Evolutionary conservation across 1,139 yeast genomes (phyloP).

Genomic region (Pneumocystis murina): DNA sequence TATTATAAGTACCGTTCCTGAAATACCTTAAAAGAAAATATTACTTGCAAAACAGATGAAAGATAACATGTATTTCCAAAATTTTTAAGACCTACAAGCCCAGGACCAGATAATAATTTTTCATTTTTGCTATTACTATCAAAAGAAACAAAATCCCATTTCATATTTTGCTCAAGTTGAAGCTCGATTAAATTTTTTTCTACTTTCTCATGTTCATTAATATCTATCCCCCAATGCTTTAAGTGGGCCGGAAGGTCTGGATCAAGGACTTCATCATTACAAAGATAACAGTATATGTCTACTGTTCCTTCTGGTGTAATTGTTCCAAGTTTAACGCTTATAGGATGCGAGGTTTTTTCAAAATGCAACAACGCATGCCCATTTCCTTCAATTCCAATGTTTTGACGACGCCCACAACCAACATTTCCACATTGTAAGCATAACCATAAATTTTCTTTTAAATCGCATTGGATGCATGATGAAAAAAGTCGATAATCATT

Average conservation of each 20-base stretch:
- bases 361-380: slow-evolving; percentile 76
- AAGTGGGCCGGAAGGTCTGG: slow-evolving; percentile 41
- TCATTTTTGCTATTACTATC: slow-evolving; percentile 55
- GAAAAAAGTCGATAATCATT: slow-evolving; percentile 22
- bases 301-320: slow-evolving; percentile 49
- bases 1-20: slow-evolving; percentile 19
- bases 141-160: slow-evolving; percentile 81
- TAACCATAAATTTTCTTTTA: slow-evolving; percentile 73
- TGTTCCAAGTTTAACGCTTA: slow-evolving; percentile 84
- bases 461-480: slow-evolving; percentile 51
- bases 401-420: slow-evolving; percentile 90
- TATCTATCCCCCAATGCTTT: slow-evolving; percentile 52
- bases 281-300: slow-evolving; percentile 76
- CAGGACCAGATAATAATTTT: slow-evolving; percentile 50
- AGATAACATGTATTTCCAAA: slow-evolving; percentile 88
- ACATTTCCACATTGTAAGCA: slow-evolving; percentile 77
- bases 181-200: slow-evolving; percentile 73
- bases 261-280: slow-evolving; percentile 79
- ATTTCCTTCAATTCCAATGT: slow-evolving; percentile 70
- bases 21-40: slow-evolving; percentile 36
- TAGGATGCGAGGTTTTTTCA: slow-evolving; percentile 43
- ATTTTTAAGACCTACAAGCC: slow-evolving; percentile 68
- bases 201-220: slow-evolving; percentile 42
- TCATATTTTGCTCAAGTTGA: slow-evolving; percentile 80
- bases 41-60: slow-evolving; percentile 63